A percentile compares a stretch with the other conserved stretches of the same genome.
Evolutionary conservation across 2,329 filamentous ascomycete species (phyloP).

Genomic region (Phymatotrichopsis omnivora): DNA sequence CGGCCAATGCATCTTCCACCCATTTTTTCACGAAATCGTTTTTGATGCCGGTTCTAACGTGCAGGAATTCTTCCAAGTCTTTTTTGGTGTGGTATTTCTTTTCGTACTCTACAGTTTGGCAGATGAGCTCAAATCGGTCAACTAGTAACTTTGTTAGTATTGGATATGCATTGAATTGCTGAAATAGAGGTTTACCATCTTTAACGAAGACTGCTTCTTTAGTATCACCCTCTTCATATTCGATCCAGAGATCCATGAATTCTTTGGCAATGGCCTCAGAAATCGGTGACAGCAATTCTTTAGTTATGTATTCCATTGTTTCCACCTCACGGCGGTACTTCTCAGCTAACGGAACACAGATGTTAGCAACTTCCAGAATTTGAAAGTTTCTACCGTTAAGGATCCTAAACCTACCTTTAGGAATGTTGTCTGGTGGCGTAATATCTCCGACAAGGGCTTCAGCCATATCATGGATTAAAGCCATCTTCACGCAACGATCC

Average conservation of each 20-base stretch:
- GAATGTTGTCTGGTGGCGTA: conserved; percentile 77
- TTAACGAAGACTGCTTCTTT: conserved; percentile 83
- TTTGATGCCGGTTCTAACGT: conserved; percentile 62
- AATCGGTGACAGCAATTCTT: conserved; percentile 60
- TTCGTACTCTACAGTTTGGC: conserved; percentile 98
- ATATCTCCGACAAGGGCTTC: conserved; percentile 93
- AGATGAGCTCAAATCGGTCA: conserved; percentile 88
- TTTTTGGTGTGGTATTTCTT: conserved; percentile 52
- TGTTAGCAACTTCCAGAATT: neutral
- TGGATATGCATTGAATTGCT: neutral
- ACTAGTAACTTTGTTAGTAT: conserved; percentile 38
- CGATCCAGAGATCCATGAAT: conserved; percentile 75
- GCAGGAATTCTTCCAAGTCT: conserved; percentile 78
- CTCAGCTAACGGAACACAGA: conserved; percentile 43
- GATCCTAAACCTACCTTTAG: conserved; percentile 43
- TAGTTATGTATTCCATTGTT: conserved; percentile 85
- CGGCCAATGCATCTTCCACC: conserved; percentile 64
- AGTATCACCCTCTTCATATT: conserved; percentile 84
- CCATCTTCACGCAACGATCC: conserved; percentile 91
- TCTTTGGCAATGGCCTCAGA: conserved; percentile 63
- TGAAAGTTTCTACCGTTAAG: neutral
- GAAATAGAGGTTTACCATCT: conserved; percentile 41
- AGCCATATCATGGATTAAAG: conserved; percentile 93
- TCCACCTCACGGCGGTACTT: conserved; percentile 78
- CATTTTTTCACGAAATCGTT: conserved; percentile 71